Conservation (phyloP, 257 asterid species). For the Solanum chilense region DNA sequence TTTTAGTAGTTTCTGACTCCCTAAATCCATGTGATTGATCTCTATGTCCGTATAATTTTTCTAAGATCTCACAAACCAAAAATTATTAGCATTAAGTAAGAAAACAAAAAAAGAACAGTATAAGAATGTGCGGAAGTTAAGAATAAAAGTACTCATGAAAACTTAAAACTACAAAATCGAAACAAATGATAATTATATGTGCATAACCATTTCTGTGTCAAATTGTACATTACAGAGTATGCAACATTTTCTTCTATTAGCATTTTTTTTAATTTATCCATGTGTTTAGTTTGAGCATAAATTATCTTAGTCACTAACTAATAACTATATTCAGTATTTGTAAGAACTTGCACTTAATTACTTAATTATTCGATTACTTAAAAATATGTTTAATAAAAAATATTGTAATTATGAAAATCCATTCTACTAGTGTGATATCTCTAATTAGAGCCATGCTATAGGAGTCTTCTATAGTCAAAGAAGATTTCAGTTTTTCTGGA, state of each 20-base stretch:
- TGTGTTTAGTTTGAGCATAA: neutral
- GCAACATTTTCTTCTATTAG: neutral
- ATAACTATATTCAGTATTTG: neutral
- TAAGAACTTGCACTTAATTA: neutral
- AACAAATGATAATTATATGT: neutral
- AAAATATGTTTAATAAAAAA: neutral
- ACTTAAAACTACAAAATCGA: neutral
- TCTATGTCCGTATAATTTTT: neutral
- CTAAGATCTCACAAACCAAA: neutral
- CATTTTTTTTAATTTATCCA: neutral
- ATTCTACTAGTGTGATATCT: neutral
- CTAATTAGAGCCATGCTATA: neutral
- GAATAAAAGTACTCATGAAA: neutral
- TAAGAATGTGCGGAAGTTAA: neutral
- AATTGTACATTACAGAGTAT: neutral
- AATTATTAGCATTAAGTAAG: neutral
- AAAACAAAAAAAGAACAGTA: neutral
- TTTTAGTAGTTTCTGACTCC: neutral
- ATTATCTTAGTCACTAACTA: neutral
- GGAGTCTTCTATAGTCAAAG: neutral
- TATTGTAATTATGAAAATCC: neutral
- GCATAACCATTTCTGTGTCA: neutral
- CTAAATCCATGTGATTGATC: neutral
- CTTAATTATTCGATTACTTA: neutral
- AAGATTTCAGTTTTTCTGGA: neutral